Evolutionary conservation across 169 alveolate species (phyloP).

Genomic region (Eimeria sp.): DNA sequence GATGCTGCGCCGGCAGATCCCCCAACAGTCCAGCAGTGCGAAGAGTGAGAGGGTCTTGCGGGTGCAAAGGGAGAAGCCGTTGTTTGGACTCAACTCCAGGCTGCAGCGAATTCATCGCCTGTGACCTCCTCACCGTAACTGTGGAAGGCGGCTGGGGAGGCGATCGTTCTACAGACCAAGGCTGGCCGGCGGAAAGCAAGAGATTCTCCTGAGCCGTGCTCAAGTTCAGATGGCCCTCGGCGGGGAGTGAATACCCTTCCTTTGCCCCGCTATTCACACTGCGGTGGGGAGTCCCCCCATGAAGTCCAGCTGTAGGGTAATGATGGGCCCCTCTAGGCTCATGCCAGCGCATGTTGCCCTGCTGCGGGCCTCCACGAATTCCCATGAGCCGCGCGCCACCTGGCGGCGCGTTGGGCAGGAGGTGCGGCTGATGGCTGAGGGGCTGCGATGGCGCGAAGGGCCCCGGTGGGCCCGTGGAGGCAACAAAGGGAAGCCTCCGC

Average conservation of each 20-base stretch:
- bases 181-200: slow-evolving; percentile 30
- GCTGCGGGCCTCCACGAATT: slow-evolving; percentile 45
- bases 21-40: slow-evolving; percentile 56
- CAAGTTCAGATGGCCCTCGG: slow-evolving; percentile 42
- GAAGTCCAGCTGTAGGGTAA: slow-evolving; percentile 45
- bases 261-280: slow-evolving; percentile 67
- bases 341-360: slow-evolving; percentile 16
- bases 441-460: slow-evolving; percentile 40
- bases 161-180: slow-evolving; percentile 36
- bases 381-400: slow-evolving; percentile 47
- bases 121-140: slow-evolving; percentile 38
- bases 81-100: slow-evolving; percentile 36
- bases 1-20: slow-evolving; percentile 55
- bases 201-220: slow-evolving; percentile 39
- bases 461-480: slow-evolving; percentile 13
- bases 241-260: slow-evolving; percentile 62
- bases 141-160: slow-evolving; percentile 39
- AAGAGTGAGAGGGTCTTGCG: slow-evolving; percentile 35
- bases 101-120: slow-evolving; percentile 33
- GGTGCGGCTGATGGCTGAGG: slow-evolving; percentile 34
- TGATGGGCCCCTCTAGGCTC: slow-evolving; percentile 36
- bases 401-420: slow-evolving; percentile 20
- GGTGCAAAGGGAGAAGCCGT: slow-evolving; percentile 23
- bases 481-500: slow-evolving; percentile 18
- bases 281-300: slow-evolving; percentile 45